Base-by-base conservation (phyloP, 208 protist species). In the Crithidia acanthocephali region DNA sequence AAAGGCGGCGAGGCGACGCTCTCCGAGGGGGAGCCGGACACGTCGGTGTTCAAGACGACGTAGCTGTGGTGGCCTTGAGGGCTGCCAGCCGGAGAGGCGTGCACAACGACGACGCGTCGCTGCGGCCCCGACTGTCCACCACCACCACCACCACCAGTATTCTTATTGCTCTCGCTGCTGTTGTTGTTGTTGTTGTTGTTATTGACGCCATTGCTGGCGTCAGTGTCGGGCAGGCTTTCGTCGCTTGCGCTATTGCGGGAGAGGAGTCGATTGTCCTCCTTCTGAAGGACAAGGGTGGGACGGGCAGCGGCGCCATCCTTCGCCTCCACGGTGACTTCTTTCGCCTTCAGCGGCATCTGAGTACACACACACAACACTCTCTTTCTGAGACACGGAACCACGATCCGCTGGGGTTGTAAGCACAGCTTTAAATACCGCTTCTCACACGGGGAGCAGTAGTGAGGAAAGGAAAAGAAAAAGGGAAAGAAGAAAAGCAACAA, bases 1-100 rank as follows among this genome's bases (percentile, higher is more conserved):
- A 79, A 82, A 7, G 80, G 74, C 27, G 80, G 75, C 16, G 71
- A 68, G 22, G 64, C 64, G 13, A 72, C 59, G 44, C 44, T 74
- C 48, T 71, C 58, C 2, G 57, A 35, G 22, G 57, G 56, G 6
- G 72, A 60, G 55, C 33, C 23, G 32, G 20, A 27, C 15, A 48
- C 35, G 60, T 68, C 52, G 35, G 23, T 32, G 28, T 59, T 45
- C 42, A 50, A 50, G 5, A 62, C 33, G 18, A 44, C 55, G 32
- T 44, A 28, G 20, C 15, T 40, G 55, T 44, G 55, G n/a, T 60
- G 32, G 9, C 55, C 20, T 9, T 7, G 57, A 9, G 57, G 40
- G 37, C 28, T 27, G 40, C 9, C 50, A n/a, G 32, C 60, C 13
- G 22, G 35, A 13, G 13, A 20, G 37, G 10, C 59, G 60, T 60